Evolutionary conservation across 2,329 filamentous ascomycete genomes (phyloP).

Genomic region (Cladosporium halotolerans): DNA sequence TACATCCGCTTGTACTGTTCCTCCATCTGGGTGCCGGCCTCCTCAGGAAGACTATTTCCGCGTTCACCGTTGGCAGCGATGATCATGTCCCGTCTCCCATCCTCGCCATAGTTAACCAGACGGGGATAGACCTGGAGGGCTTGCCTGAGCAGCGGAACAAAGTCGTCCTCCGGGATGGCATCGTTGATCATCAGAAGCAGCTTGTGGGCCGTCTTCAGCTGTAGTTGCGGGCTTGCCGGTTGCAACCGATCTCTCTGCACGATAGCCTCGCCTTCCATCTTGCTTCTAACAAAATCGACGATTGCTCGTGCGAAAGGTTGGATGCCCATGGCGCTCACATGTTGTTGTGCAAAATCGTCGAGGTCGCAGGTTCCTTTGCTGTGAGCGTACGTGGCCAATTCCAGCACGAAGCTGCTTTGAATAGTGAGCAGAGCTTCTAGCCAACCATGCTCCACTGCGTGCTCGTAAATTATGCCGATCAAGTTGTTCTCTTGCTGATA

Average conservation of each 20-base stretch:
- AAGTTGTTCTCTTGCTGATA: constrained; percentile 65
- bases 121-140: constrained; percentile 91
- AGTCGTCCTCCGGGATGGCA: constrained; percentile 56
- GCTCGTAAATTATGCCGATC: constrained; percentile 66
- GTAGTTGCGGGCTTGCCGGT: constrained; percentile 3
- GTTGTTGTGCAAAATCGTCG: constrained; percentile 69
- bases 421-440: constrained; percentile 72
- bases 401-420: constrained; percentile 77
- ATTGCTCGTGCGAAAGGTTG: constrained; percentile 63
- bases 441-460: constrained; percentile 77
- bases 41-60: constrained; percentile 71
- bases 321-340: constrained; percentile 37
- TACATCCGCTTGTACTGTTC: constrained; percentile 99
- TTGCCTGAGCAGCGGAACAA: constrained; percentile 74
- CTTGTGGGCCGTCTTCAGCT: constrained; percentile 73
- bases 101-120: constrained; percentile 92
- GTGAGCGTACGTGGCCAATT: constrained; percentile 80
- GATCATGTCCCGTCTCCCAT: constrained; percentile 67
- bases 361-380: constrained; percentile 74
- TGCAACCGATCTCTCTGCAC: constrained; percentile 56
- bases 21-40: constrained; percentile 87
- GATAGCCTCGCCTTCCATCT: constrained; percentile 72
- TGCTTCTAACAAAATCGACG: constrained; percentile 74
- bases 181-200: constrained; percentile 68
- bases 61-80: constrained; percentile 78